These are phyloP conservation scores for Candida wancherniae DNA, from an alignment of 805 yeast genomes.

Conservation along the genomic window DNA sequence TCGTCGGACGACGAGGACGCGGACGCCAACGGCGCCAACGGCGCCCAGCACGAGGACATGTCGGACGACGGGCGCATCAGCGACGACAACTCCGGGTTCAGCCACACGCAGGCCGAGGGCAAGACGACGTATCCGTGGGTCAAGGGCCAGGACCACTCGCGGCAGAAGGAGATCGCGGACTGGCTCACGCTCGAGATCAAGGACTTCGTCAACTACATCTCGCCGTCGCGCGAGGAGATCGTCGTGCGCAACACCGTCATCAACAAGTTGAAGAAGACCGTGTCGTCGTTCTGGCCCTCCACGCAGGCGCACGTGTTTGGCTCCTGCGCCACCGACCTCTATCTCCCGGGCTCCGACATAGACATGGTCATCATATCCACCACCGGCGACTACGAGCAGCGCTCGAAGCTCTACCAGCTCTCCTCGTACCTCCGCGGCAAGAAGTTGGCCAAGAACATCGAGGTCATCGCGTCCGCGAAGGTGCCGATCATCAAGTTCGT, in stretches of 20 bases:
- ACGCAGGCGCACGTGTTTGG: conserved; percentile 86
- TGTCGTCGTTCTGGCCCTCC: conserved; percentile 64
- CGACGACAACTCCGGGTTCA: conserved; percentile 29
- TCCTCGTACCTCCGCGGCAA: conserved; percentile 62
- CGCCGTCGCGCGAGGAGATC: conserved; percentile 78
- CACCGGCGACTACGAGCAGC: conserved; percentile 53
- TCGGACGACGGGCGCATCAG: conserved; percentile 32
- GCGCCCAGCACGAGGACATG: conserved; percentile 26
- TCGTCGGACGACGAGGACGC: conserved; percentile 38
- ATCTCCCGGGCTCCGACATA: conserved; percentile 91
- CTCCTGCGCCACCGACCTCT: conserved; percentile 88
- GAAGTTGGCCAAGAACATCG: conserved; percentile 64
- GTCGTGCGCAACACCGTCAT: conserved; percentile 62
- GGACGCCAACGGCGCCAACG: conserved; percentile 18
- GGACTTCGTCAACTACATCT: conserved; percentile 78
- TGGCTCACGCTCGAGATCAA: conserved; percentile 84
- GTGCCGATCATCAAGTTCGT: conserved; percentile 93
- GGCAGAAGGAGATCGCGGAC: conserved; percentile 71
- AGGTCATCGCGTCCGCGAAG: conserved; percentile 83
- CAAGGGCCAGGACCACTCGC: conserved; percentile 69
- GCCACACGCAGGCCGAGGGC: conserved; percentile 12
- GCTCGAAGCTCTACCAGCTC: conserved; percentile 65
- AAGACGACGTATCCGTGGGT: conserved; percentile 66
- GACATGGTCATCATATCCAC: conserved; percentile 82
- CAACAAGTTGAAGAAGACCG: conserved; percentile 48